A percentile compares a stretch with the other conserved stretches of the same genome.
Conservation (phyloP, 768 basidiomycete species). For the Mycena leptocephala region DNA sequence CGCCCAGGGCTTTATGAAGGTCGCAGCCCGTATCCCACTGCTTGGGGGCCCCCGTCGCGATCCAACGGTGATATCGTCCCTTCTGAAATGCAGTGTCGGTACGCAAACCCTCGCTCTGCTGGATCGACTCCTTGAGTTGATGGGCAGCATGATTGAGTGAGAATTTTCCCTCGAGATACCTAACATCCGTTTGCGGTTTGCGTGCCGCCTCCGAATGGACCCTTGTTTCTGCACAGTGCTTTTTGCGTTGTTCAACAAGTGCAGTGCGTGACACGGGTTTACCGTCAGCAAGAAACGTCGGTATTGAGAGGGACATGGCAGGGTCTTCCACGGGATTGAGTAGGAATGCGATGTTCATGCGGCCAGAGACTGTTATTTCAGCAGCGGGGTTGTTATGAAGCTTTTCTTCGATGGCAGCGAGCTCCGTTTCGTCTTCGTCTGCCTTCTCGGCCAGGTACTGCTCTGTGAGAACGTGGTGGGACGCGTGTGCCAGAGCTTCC, state of each 20-base stretch:
- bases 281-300: neutral
- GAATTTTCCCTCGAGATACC: constrained; percentile 12
- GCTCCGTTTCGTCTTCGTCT: neutral
- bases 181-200: neutral
- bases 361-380: neutral
- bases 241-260: neutral
- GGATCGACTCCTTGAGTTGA: neutral
- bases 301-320: neutral
- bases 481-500: neutral
- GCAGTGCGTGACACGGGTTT: neutral
- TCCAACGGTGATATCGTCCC: constrained; percentile 6
- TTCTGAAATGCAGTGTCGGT: constrained; percentile 5
- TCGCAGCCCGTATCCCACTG: constrained; percentile 3
- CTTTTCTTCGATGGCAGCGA: neutral
- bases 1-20: neutral
- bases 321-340: neutral
- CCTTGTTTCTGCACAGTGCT: neutral
- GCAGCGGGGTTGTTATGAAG: too few species aligned
- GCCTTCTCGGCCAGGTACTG: neutral
- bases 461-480: neutral
- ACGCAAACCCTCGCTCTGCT: too few species aligned
- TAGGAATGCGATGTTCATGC: neutral
- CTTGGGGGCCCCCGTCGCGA: neutral
- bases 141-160: constrained; percentile 17
- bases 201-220: constrained; percentile 2